Evolutionary conservation across 164 flowering plant genomes (phyloP), one percentile per base, ranked within the genome.

Genomic region (Aristolochia contorta): DNA sequence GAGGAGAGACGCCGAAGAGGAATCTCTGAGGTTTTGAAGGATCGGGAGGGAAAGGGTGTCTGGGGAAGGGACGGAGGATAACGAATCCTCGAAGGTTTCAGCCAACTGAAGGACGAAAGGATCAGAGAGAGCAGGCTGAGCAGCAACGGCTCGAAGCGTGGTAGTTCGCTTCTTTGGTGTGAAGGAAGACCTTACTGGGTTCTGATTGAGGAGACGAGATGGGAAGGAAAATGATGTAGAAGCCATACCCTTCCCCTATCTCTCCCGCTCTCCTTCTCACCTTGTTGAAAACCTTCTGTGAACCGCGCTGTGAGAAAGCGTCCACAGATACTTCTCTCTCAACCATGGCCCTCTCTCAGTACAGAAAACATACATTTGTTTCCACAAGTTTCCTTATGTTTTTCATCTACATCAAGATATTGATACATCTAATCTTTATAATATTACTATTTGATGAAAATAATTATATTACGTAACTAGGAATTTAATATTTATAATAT

Each of bases 51-150:
- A 53, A 18, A 73, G 54, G 32, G 75, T 37, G 16, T 71, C 22
- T 21, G 48, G 12, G 69, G 63, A 2, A 25, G 71, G 43, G 45
- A 78, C 62, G 23, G 43, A 37, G 7, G 43, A 37, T 10, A 37
- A 37, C 3, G 93, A 84, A 60, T 89, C 98, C 69, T 92, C 98
- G 7, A 92, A 78, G 53, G 83, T 77, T 70, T 89, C 96, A 0
- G 98, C 98, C 7, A 92, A 60, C 67, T 82, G 79, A 51, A 92
- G 84, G n/a, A 89, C 98, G 67, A 81, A 75, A 0, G 86, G 93
- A 76, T 92, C 96, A 3, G 93, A 82, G 66, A 82, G 82, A 12
- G 77, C 96, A 3, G 93, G 81, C 65, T 81, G 82, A 12, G 77
- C 43, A 0, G 85, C 69, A 4, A 41, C 47, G 19, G 69, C 69